Conservation (phyloP, 148 eudicot species). For the Amaranthus cruentus region DNA sequence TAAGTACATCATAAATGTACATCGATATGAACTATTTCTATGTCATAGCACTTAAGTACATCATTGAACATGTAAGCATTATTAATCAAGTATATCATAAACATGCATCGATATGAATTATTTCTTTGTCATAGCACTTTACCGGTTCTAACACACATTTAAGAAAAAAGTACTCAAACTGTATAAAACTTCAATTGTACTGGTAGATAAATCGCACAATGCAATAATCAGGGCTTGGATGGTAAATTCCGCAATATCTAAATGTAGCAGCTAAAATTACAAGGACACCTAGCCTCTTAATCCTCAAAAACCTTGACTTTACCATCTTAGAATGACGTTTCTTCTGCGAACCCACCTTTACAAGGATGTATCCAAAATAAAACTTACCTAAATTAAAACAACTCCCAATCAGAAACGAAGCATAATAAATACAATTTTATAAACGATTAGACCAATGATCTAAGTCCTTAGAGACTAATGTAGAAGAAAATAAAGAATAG, state of each 20-base stretch:
- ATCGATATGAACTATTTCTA: too few relatives aligned
- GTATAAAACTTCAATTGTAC: constrained; percentile 10
- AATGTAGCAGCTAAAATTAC: constrained; percentile 17
- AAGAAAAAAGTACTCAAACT: constrained; percentile 16
- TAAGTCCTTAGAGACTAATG: constrained; percentile 17
- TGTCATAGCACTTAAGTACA: too few relatives aligned
- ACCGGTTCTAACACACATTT: constrained; percentile 16
- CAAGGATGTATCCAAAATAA: constrained; percentile 28
- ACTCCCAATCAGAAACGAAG: constrained; percentile 27
- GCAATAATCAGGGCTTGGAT: constrained; percentile 18
- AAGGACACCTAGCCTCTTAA: constrained; percentile 25
- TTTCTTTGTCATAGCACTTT: constrained; percentile 11
- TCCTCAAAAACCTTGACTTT: constrained; percentile 22
- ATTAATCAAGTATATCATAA: too few relatives aligned
- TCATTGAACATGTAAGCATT: too few relatives aligned
- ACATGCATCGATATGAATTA: neutral
- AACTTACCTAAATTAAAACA: constrained; percentile 41
- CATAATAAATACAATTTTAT: constrained; percentile 12
- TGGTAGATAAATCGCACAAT: constrained; percentile 9
- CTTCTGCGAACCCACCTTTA: constrained; percentile 29
- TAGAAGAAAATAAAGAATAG: constrained; percentile 19
- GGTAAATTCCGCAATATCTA: constrained; percentile 14
- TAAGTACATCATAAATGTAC: too few relatives aligned
- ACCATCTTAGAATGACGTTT: constrained; percentile 31
- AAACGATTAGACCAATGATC: constrained; percentile 23